These are phyloP conservation scores for Helotiales sp. DNA, from an alignment of 2,329 filamentous ascomycete species.

Conservation along the genomic window DNA sequence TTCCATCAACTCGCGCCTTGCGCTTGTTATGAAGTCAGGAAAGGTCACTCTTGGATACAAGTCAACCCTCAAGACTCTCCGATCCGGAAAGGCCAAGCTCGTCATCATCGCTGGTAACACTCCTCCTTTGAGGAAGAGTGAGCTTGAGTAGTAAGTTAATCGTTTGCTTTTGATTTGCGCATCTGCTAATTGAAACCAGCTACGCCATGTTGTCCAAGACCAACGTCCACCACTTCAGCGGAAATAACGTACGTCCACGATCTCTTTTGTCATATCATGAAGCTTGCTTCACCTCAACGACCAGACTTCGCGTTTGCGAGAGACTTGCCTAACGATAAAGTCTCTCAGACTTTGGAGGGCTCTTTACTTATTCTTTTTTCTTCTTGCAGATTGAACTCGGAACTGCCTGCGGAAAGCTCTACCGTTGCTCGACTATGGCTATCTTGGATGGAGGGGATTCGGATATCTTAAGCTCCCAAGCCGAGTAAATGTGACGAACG, in stretches of 20 bases:
- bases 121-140: slow-evolving; percentile 94
- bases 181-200: slow-evolving; percentile 38
- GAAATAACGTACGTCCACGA: slow-evolving; percentile 89
- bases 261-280: slow-evolving; percentile 30
- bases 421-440: slow-evolving; percentile 96
- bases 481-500: slow-evolving; percentile 54
- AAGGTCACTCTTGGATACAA: slow-evolving; percentile 92
- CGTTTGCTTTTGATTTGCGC: background rate
- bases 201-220: slow-evolving; percentile 94
- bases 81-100: slow-evolving; percentile 97
- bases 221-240: slow-evolving; percentile 95
- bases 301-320: slow-evolving; percentile 42
- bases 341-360: slow-evolving; percentile 88
- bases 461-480: slow-evolving; percentile 87
- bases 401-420: slow-evolving; percentile 98
- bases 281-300: slow-evolving; percentile 30
- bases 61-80: slow-evolving; percentile 86
- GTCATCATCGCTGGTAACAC: slow-evolving; percentile 97
- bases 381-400: slow-evolving; percentile 87
- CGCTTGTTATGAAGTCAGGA: slow-evolving; percentile 68
- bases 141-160: slow-evolving; percentile 73
- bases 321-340: slow-evolving; percentile 88
- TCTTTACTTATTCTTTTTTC: slow-evolving; percentile 58
- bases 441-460: slow-evolving; percentile 98
- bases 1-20: slow-evolving; percentile 68